Base-by-base conservation (phyloP, 768 basidiomycete species). In the Boletellus emodensis region DNA sequence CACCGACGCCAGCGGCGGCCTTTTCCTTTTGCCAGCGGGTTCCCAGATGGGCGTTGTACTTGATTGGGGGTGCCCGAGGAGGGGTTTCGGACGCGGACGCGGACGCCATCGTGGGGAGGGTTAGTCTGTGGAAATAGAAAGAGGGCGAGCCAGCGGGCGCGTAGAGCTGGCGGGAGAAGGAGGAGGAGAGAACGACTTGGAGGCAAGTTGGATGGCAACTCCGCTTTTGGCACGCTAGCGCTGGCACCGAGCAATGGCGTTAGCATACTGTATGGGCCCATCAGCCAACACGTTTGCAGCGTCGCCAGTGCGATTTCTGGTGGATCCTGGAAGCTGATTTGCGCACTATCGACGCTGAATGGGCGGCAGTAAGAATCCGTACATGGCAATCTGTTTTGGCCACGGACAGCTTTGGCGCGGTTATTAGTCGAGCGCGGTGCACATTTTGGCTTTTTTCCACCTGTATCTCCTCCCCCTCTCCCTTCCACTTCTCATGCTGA, bases 1-100 rank as follows among this genome's bases (percentile, higher is more conserved):
- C 85, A 37, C 76, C 75, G 44, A 75, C 71, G 41, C 82, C 85
- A 40, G 90, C 88, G 50, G 88, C 86, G 45, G 86, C 90, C 67
- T 84, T 87, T 75, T 93, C 90, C 67, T 85, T 90, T 59, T 82
- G 84, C 90, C 89, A 92, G 65, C 89, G 87, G 54, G 89, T 91
- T 47, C 87, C 87, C 12, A 84, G 65, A 24, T 80, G 84, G 3
- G 86, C 78, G 28, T 68, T 71, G 65, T 90, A 90, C 70, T 81
- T 76, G 66, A 83, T 76, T n/a, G 85, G 82, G 26, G 85, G 85
- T 13, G 85, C 80, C 39, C 78, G 79, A 52, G 88, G 88, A 11
- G 84, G 87, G 49, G 75, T 82, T 59, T 77, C 71, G 36, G 73
- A 65, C 9, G 44, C 17, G 36, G 73, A 65, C 9, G 44, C 17